phyloP scores from a whole-genome alignment of 805 yeast species.

The Crinitomyces ghanaensis region DNA sequence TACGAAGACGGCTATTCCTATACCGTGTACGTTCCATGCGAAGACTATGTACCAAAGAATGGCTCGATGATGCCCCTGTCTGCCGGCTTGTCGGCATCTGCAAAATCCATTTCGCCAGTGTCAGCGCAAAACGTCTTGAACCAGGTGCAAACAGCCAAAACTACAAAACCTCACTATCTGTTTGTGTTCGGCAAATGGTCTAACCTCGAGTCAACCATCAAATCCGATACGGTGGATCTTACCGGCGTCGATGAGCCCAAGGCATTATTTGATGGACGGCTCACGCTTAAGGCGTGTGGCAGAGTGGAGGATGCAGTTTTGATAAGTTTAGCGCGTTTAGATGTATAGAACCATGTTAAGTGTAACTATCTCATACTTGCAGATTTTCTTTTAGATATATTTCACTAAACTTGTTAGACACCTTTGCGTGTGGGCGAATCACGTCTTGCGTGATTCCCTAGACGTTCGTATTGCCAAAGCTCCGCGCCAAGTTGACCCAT shows the following conservation, averaged over 20 bases:
- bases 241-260: slow-evolving; percentile 43
- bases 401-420: too few relatives aligned
- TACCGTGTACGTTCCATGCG: slow-evolving; percentile 54
- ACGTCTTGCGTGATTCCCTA: too few relatives aligned
- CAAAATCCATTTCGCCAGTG: slow-evolving; percentile 11
- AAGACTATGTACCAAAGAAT: slow-evolving; percentile 43
- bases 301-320: slow-evolving; percentile 63
- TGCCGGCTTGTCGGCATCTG: slow-evolving; percentile 15
- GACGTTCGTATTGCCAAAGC: too few relatives aligned
- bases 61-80: slow-evolving; percentile 1
- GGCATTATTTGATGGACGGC: slow-evolving; percentile 59
- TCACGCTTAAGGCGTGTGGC: slow-evolving; percentile 42
- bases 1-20: slow-evolving; percentile 58
- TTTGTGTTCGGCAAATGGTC: slow-evolving; percentile 54
- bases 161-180: slow-evolving; percentile 28
- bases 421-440: too few relatives aligned
- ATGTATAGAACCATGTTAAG: too few relatives aligned
- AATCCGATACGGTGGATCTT: slow-evolving; percentile 37
- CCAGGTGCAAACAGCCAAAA: slow-evolving; percentile 21
- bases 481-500: too few relatives aligned
- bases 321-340: too few relatives aligned
- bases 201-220: slow-evolving; percentile 44
- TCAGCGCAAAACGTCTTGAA: slow-evolving; percentile 13
- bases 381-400: too few relatives aligned
- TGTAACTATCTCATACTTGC: too few relatives aligned